phyloP scores from a whole-genome alignment of 1,139 yeast genomes.

The Waltiozyma sp. region DNA sequence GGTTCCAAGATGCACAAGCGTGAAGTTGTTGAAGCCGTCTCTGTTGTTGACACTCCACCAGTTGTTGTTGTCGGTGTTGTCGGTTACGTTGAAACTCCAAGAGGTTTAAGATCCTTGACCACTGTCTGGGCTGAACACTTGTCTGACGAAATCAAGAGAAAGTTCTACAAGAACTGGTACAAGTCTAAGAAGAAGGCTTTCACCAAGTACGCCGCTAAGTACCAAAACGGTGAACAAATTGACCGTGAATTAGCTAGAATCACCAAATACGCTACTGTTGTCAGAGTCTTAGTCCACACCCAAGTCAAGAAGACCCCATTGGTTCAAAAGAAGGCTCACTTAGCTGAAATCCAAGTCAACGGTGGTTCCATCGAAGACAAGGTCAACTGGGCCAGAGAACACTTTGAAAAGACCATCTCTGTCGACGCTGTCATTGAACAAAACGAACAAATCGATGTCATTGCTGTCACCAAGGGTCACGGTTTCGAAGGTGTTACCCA shows the following conservation, averaged over 20 bases:
- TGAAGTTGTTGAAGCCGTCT: constrained; percentile 98
- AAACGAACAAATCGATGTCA: constrained; percentile 96
- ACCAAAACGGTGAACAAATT: constrained; percentile 79
- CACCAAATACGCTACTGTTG: constrained; percentile 95
- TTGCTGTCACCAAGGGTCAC: constrained; percentile 99
- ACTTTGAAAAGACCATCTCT: constrained; percentile 97
- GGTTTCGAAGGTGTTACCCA: constrained; percentile 99
- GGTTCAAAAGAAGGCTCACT: constrained; percentile 98
- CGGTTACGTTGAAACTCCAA: constrained; percentile 99
- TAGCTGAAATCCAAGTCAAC: constrained; percentile 98
- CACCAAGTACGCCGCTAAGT: constrained; percentile 99
- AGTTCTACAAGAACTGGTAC: constrained; percentile 99
- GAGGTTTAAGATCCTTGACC: constrained; percentile 98
- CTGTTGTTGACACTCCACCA: constrained; percentile 99
- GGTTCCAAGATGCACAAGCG: constrained; percentile 99
- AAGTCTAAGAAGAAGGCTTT: constrained; percentile 99
- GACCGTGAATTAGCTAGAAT: constrained; percentile 98
- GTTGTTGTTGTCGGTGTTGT: constrained; percentile 98
- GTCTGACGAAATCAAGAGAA: constrained; percentile 98
- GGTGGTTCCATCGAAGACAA: constrained; percentile 98
- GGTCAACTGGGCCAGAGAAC: constrained; percentile 98
- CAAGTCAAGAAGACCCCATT: constrained; percentile 99
- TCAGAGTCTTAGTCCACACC: constrained; percentile 98
- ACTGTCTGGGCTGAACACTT: constrained; percentile 99
- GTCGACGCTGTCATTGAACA: constrained; percentile 96